Percentiles rank a stretch among this genome's conserved stretches.
Evolutionary conservation across 192 early-diverging fungal species (phyloP).

Genomic region (Backusella sp.): DNA sequence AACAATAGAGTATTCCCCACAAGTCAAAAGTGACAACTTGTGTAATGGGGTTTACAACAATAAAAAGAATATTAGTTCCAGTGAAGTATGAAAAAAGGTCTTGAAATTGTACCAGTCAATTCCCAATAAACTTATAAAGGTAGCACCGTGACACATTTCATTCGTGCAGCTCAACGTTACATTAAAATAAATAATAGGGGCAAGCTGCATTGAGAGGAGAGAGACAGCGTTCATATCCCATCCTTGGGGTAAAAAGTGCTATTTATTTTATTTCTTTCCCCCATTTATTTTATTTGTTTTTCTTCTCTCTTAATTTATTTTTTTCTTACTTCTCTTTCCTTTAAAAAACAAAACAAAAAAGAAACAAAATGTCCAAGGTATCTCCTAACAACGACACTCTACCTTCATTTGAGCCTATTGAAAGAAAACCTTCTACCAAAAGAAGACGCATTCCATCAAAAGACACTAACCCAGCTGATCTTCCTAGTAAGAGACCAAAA

Average conservation of each 20-base stretch:
- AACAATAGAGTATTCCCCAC: background rate
- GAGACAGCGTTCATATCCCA: conserved; percentile 4
- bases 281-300: background rate
- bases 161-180: conserved; percentile 10
- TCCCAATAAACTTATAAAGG: conserved; percentile 6
- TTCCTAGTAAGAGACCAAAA: background rate
- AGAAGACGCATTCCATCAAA: conserved; percentile 3
- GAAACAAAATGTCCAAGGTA: conserved; percentile 2
- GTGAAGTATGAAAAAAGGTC: background rate
- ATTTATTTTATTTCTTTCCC: background rate
- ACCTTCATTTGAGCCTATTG: conserved; percentile 15
- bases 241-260: background rate
- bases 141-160: conserved; percentile 5
- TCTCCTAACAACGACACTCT: conserved; percentile 4
- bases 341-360: background rate
- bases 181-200: conserved; percentile 10
- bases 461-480: background rate
- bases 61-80: background rate
- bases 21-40: conserved; percentile 1
- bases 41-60: background rate
- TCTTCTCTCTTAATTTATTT: background rate
- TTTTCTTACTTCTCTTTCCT: background rate
- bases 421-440: background rate
- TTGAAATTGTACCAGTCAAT: conserved; percentile 9
- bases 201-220: conserved; percentile 3